A percentile compares a stretch with the other conserved stretches of the same genome.
These are phyloP conservation scores for Oryza officinalis DNA, from an alignment of 176 grass and related monocot genomes.

Conservation along the genomic window DNA sequence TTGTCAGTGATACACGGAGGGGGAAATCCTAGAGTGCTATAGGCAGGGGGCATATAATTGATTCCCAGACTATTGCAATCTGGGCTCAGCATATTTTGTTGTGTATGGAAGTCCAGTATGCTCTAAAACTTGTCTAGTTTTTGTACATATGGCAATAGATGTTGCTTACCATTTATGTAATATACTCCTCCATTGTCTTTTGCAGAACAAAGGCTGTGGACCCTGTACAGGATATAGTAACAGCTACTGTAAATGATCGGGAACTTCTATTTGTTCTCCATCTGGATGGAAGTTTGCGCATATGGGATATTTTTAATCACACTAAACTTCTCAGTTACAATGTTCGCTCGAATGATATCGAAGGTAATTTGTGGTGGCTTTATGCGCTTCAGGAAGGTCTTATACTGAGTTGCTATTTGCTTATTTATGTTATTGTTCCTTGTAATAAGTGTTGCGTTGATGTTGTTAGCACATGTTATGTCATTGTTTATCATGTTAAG, in stretches of 20 bases:
- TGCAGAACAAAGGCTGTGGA: slow-evolving; percentile 74
- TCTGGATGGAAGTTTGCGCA: slow-evolving; percentile 71
- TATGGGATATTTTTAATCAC: slow-evolving; percentile 82
- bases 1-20: not conserved
- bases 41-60: not conserved
- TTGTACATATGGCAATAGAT: slow-evolving; percentile 7
- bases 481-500: not conserved
- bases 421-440: slow-evolving; percentile 9
- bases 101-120: not conserved
- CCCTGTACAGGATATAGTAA: slow-evolving; percentile 81
- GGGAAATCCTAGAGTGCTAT: not conserved
- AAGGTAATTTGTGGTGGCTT: slow-evolving; percentile 58
- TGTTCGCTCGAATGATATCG: slow-evolving; percentile 52
- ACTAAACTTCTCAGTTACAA: slow-evolving; percentile 67
- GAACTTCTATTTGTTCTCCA: slow-evolving; percentile 82
- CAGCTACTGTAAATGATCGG: slow-evolving; percentile 65
- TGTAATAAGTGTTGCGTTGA: slow-evolving; percentile 2
- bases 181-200: slow-evolving; percentile 28
- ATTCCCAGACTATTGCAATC: not conserved
- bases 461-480: slow-evolving; percentile 27
- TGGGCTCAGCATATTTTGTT: not conserved
- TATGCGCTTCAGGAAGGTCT: slow-evolving; percentile 26
- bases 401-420: not conserved
- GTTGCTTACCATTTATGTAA: not conserved
- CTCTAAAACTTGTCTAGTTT: slow-evolving; percentile 30